Evolutionary conservation across 2,329 filamentous ascomycete genomes (phyloP).

Genomic region (Verticillium tricorpus): DNA sequence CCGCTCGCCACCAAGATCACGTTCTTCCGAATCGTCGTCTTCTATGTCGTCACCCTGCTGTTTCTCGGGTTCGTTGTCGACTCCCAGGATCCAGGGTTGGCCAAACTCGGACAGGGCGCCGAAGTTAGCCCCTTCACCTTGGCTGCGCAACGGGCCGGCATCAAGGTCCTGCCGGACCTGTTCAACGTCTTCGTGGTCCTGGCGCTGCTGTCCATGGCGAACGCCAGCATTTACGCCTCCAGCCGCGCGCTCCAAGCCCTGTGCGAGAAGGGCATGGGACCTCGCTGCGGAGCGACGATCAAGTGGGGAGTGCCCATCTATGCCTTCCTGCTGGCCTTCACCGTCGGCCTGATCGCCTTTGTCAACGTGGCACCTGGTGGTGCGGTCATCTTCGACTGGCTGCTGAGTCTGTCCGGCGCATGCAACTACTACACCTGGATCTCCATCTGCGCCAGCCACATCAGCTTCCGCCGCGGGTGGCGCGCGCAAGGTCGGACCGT

Average conservation of each 20-base stretch:
- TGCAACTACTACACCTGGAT: constrained; percentile 45
- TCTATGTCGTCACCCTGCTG: constrained; percentile 48
- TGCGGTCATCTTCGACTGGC: constrained; percentile 37
- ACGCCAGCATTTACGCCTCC: constrained; percentile 35
- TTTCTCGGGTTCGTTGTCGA: constrained; percentile 46
- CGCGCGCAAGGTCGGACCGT: constrained; percentile 30
- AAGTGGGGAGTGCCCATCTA: constrained; percentile 37
- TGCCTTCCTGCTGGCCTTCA: constrained; percentile 32
- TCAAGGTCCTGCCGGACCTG: constrained; percentile 21
- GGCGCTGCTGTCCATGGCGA: constrained; percentile 31
- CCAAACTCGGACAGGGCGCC: constrained; percentile 12
- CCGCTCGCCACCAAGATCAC: constrained; percentile 82
- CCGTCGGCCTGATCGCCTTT: constrained; percentile 38
- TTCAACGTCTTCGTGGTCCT: constrained; percentile 31
- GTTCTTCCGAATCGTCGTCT: constrained; percentile 52
- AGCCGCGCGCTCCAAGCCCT: constrained; percentile 30
- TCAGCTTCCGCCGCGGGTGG: constrained; percentile 38
- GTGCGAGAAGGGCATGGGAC: constrained; percentile 29
- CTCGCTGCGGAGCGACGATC: constrained; percentile 18
- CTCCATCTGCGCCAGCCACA: constrained; percentile 38
- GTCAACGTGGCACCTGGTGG: constrained; percentile 32
- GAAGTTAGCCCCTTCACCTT: constrained; percentile 22
- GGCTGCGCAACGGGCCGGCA: constrained; percentile 19
- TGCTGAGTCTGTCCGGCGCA: constrained; percentile 40
- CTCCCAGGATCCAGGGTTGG: constrained; percentile 38